A percentile compares a stretch with the other conserved stretches of the same genome.
Conservation (phyloP, 768 basidiomycete species). For the Omphalotus guepiniiformis region DNA sequence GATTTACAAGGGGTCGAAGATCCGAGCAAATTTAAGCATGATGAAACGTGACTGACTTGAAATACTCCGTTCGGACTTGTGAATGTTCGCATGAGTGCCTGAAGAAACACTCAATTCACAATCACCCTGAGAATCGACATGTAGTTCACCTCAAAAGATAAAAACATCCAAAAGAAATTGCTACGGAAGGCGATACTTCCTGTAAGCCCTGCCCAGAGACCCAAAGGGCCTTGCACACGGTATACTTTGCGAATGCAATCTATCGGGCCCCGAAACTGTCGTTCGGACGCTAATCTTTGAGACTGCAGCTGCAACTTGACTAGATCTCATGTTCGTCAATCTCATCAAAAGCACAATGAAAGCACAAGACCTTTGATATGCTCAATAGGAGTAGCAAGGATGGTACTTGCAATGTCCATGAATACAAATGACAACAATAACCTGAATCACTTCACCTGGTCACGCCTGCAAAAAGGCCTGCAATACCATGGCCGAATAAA, state of each 20-base stretch:
- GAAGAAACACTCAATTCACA: conserved; percentile 16
- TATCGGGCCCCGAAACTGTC: conserved; percentile 61
- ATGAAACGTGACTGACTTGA: no score
- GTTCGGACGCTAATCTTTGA: conserved; percentile 43
- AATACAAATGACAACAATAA: neutral
- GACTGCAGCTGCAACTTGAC: conserved; percentile 69
- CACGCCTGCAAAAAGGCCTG: conserved; percentile 64
- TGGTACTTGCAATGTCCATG: conserved; percentile 39
- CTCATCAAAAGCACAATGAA: conserved; percentile 7
- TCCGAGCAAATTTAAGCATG: no score
- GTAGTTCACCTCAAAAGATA: conserved; percentile 53
- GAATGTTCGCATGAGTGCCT: conserved; percentile 62
- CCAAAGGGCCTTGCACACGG: conserved; percentile 53
- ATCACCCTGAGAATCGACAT: conserved; percentile 7
- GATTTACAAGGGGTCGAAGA: no score
- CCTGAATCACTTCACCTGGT: conserved; percentile 48
- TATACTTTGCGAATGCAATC: conserved; percentile 65
- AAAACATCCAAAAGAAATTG: conserved; percentile 80
- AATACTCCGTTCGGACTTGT: conserved; percentile 18
- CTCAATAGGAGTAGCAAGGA: conserved; percentile 75
- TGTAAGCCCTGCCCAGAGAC: conserved; percentile 73
- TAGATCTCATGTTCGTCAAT: conserved; percentile 16
- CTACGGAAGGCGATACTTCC: conserved; percentile 69
- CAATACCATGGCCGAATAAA: conserved; percentile 59
- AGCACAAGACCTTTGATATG: conserved; percentile 56